Percentiles rank a stretch among this genome's conserved stretches.
Conservation (phyloP, 2,329 filamentous ascomycete species). For the Talaromyces albobiverticillius region DNA sequence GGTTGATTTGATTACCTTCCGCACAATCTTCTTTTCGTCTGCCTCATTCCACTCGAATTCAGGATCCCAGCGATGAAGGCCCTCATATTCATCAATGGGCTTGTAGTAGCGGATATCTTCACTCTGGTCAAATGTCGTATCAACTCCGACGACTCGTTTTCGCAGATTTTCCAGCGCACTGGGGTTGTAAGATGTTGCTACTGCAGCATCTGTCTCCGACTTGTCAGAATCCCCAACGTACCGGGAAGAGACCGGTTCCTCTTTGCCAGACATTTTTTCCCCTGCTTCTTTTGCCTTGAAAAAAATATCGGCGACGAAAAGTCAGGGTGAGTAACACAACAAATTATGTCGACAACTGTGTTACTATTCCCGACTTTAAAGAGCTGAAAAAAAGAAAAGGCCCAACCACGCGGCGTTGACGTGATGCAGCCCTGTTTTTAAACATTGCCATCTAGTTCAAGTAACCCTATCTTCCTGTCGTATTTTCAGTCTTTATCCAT, state of each 20-base stretch:
- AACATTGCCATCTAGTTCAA: too few relatives aligned
- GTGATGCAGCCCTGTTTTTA: slow-evolving; percentile 8
- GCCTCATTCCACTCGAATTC: slow-evolving; percentile 43
- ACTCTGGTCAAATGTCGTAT: slow-evolving; percentile 33
- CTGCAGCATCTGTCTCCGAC: neutral
- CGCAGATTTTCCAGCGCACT: slow-evolving; percentile 5
- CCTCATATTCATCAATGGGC: slow-evolving; percentile 44
- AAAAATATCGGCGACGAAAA: neutral
- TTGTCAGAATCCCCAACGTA: slow-evolving; percentile 4
- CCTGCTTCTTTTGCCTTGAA: neutral
- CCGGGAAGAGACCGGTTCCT: neutral
- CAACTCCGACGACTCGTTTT: slow-evolving; percentile 13
- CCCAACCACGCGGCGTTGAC: neutral
- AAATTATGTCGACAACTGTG: neutral
- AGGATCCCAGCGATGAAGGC: slow-evolving; percentile 48
- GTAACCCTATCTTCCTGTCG: too few relatives aligned
- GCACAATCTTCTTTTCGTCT: slow-evolving; percentile 42
- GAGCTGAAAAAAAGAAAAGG: neutral
- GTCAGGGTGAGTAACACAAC: neutral
- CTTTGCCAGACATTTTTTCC: slow-evolving; percentile 5
- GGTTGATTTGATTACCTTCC: slow-evolving; percentile 28
- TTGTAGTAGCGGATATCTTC: slow-evolving; percentile 37
- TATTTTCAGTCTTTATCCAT: too few relatives aligned
- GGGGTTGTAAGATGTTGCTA: slow-evolving; percentile 8
- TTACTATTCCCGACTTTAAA: neutral